Conservation (phyloP, 768 basidiomycete genomes). For the Boletales sp. region DNA sequence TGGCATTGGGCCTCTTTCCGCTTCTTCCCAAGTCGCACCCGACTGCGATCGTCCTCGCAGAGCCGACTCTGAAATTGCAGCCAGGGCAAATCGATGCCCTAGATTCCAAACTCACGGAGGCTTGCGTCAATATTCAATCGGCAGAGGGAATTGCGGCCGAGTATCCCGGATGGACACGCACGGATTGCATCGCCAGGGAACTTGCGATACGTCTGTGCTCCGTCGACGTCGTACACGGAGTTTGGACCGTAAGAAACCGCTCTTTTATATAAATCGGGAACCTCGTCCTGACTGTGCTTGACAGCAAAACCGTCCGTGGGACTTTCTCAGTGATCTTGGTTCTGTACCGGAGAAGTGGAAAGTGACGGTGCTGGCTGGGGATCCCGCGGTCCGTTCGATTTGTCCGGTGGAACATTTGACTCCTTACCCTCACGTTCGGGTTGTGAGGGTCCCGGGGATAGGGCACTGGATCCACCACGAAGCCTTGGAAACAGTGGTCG, state of each 20-base stretch:
- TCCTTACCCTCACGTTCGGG: constrained; percentile 11
- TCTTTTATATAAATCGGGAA: background rate
- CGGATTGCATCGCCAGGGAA: constrained; percentile 4
- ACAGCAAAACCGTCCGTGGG: constrained; percentile 20
- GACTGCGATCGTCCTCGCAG: constrained; percentile 17
- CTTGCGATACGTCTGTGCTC: constrained; percentile 13
- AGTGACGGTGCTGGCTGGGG: constrained; percentile 14
- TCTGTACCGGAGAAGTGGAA: constrained; percentile 5
- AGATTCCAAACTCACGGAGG: background rate
- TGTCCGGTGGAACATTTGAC: constrained; percentile 7
- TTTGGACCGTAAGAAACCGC: background rate
- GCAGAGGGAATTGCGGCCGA: background rate
- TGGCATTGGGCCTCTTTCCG: constrained; percentile 5
- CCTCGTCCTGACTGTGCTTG: background rate
- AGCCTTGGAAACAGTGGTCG: constrained; percentile 18
- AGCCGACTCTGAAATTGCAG: constrained; percentile 6
- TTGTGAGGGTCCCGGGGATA: constrained; percentile 9
- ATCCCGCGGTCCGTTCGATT: constrained; percentile 7
- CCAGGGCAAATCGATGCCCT: background rate
- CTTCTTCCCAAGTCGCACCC: constrained; percentile 6
- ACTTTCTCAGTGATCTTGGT: constrained; percentile 8
- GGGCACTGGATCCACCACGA: constrained; percentile 28
- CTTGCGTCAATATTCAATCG: background rate
- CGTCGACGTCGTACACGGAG: background rate
- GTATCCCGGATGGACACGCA: constrained; percentile 15